phyloP scores from a whole-genome alignment of 176 grass and related monocot genomes.

The Avena eriantha region DNA sequence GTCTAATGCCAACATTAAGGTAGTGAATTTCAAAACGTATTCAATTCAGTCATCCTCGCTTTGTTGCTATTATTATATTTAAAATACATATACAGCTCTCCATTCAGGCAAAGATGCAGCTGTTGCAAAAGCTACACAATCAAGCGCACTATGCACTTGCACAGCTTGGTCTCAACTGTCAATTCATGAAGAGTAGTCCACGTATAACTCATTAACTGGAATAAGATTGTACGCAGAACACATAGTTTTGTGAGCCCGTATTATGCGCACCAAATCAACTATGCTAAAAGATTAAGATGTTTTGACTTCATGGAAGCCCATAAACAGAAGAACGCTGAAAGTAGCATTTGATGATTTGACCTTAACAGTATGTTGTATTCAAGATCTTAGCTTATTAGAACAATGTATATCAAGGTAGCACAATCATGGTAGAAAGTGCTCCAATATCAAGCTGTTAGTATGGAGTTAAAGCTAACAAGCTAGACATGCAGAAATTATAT shows the following conservation, averaged over 20 bases:
- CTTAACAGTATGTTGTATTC: not conserved
- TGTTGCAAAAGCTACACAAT: conserved; percentile 19
- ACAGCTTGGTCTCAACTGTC: not conserved
- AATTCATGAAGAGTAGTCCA: conserved; percentile 1
- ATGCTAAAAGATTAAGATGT: not conserved
- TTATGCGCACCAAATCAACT: conserved; percentile 1
- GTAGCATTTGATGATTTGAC: conserved; percentile 16
- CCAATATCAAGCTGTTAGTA: not conserved
- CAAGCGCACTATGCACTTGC: not conserved
- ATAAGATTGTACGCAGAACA: conserved; percentile 7
- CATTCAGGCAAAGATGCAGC: conserved; percentile 16
- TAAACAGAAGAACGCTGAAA: not conserved
- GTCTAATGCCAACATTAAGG: not conserved
- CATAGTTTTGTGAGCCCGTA: not conserved
- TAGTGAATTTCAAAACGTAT: not conserved
- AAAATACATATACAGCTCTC: not conserved
- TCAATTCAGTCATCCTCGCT: not conserved
- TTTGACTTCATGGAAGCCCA: not conserved
- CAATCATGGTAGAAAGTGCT: not conserved
- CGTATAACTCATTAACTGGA: conserved; percentile 15
- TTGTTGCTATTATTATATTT: conserved; percentile 15
- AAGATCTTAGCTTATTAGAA: not conserved
- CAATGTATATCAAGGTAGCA: not conserved
- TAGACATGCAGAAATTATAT: not conserved
- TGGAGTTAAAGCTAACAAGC: conserved; percentile 19